phyloP scores from a whole-genome alignment of 169 alveolate genomes.

The Toxoplasma gondii region DNA sequence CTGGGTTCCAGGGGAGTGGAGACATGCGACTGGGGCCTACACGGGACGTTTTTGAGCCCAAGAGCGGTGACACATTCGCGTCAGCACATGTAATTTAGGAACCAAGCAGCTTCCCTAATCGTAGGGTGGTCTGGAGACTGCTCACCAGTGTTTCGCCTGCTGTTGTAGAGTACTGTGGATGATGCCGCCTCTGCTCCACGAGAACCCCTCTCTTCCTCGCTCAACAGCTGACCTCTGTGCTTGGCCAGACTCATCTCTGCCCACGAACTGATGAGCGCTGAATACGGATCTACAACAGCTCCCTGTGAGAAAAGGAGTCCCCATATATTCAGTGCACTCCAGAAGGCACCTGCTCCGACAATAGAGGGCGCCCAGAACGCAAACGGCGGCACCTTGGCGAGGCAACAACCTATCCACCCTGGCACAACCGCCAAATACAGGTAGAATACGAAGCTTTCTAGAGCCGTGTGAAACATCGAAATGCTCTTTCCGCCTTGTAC shows the following conservation, averaged over 20 bases:
- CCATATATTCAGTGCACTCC: neutral
- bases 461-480: neutral
- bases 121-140: too few relatives aligned
- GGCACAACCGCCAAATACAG: neutral
- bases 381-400: neutral
- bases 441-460: neutral
- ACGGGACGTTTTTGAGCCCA: too few relatives aligned
- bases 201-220: too few relatives aligned
- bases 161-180: too few relatives aligned
- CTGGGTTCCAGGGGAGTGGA: too few relatives aligned
- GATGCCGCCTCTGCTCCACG: too few relatives aligned
- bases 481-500: neutral
- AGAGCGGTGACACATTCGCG: too few relatives aligned
- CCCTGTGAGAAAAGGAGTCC: neutral
- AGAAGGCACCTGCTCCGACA: neutral
- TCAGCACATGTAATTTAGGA: too few relatives aligned
- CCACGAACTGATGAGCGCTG: neutral
- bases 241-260: neutral
- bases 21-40: too few relatives aligned
- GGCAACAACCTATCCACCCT: neutral
- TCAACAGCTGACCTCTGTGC: neutral
- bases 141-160: too few relatives aligned
- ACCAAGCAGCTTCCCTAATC: too few relatives aligned
- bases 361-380: neutral
- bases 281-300: slow-evolving; percentile 7